Percentiles rank a stretch among this genome's conserved stretches.
Evolutionary conservation across 345 rosid species (phyloP).

Genomic region (Gossypium stocksii): DNA sequence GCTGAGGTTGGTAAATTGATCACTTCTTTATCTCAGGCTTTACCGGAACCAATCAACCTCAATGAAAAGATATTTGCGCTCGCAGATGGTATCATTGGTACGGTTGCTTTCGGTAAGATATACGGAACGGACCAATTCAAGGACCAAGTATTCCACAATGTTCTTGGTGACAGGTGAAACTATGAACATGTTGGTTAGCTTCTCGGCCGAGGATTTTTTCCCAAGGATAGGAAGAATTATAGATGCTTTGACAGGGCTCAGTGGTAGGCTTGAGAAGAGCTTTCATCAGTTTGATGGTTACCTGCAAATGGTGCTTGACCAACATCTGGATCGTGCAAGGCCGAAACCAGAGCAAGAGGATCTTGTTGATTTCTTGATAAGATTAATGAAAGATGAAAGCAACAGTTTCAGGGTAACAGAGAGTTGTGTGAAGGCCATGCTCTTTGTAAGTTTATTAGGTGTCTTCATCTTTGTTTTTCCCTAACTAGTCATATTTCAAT

Average conservation of each 20-base stretch:
- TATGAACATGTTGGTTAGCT: slow-evolving; percentile 4
- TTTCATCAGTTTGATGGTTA: background rate
- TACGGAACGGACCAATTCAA: background rate
- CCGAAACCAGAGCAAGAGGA: background rate
- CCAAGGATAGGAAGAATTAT: background rate
- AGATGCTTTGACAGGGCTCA: slow-evolving; percentile 4
- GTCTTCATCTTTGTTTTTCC: background rate
- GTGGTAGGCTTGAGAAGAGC: slow-evolving; percentile 3
- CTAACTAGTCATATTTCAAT: background rate
- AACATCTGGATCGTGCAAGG: slow-evolving; percentile 5
- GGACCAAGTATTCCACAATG: background rate
- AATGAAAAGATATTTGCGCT: background rate
- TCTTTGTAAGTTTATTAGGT: background rate
- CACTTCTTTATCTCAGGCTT: background rate
- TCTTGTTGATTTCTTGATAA: slow-evolving; percentile 8
- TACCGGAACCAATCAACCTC: background rate
- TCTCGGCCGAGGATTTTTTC: slow-evolving; percentile 11
- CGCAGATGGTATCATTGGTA: background rate
- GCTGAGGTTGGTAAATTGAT: background rate
- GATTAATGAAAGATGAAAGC: background rate
- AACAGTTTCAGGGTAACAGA: background rate
- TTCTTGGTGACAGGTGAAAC: slow-evolving; percentile 12
- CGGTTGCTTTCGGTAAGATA: background rate
- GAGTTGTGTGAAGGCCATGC: background rate
- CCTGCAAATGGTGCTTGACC: slow-evolving; percentile 10